These are phyloP conservation scores for Pochonia chlamydosporia DNA, from an alignment of 2,329 filamentous ascomycete species.

Conservation along the genomic window DNA sequence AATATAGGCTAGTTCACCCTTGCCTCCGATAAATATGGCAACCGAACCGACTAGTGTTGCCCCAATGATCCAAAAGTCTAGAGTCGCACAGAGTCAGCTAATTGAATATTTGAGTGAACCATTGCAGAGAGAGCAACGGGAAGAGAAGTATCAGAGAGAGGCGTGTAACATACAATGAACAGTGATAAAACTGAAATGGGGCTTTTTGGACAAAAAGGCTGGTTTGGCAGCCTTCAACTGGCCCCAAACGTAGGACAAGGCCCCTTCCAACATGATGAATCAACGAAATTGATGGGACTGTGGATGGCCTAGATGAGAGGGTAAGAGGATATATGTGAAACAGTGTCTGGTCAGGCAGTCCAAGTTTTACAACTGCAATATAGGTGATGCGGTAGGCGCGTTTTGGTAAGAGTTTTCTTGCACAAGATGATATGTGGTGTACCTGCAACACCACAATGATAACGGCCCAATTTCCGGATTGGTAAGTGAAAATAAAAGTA, in stretches of 20 bases:
- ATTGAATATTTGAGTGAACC: not conserved
- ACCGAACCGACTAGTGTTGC: conserved; percentile 70
- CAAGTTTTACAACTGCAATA: no score
- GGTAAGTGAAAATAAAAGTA: not conserved
- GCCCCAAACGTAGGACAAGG: conserved; percentile 29
- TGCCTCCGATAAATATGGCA: conserved; percentile 59
- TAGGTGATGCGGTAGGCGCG: no score
- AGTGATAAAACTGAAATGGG: conserved; percentile 75
- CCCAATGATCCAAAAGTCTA: conserved; percentile 75
- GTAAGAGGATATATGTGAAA: not conserved
- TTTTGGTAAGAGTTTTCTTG: no score
- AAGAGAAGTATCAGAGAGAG: not conserved
- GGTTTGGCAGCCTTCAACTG: conserved; percentile 47
- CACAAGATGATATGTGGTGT: not conserved
- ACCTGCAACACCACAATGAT: not conserved
- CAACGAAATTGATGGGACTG: not conserved
- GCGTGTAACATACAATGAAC: conserved; percentile 59
- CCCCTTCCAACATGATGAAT: conserved; percentile 25
- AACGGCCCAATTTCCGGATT: not conserved
- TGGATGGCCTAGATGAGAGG: conserved; percentile 9
- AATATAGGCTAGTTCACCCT: conserved; percentile 64
- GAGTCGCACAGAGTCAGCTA: conserved; percentile 7
- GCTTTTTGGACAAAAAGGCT: conserved; percentile 52
- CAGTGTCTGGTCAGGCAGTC: no score
- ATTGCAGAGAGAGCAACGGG: not conserved